These are phyloP conservation scores for Schwanniomyces yamadae DNA, from an alignment of 805 yeast genomes.

Conservation along the genomic window DNA sequence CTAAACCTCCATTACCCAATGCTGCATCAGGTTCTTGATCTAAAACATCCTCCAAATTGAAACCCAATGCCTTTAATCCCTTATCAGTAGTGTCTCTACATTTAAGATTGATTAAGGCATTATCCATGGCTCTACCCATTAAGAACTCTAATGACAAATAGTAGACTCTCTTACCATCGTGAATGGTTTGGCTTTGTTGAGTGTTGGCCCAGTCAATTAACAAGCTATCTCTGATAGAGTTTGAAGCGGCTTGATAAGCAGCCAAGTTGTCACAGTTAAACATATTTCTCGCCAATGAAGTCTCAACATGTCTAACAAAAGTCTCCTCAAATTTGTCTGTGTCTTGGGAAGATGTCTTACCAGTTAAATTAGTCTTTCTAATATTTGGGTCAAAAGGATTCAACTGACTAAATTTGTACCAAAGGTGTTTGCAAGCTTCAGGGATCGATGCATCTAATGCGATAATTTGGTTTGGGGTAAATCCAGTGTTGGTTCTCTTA, in stretches of 20 bases:
- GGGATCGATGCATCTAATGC: constrained; percentile 83
- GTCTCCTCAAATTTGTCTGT: constrained; percentile 61
- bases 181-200: constrained; percentile 82
- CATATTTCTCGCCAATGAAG: constrained; percentile 85
- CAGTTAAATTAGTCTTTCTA: constrained; percentile 35
- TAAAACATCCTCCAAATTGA: constrained; percentile 80
- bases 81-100: constrained; percentile 55
- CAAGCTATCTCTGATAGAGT: constrained; percentile 73
- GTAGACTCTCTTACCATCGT: constrained; percentile 82
- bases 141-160: constrained; percentile 84
- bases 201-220: constrained; percentile 90
- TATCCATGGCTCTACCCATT: constrained; percentile 95
- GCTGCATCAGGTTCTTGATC: constrained; percentile 93
- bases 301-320: constrained; percentile 85
- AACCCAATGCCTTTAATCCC: constrained; percentile 67
- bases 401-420: constrained; percentile 68
- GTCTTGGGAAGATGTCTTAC: constrained; percentile 14
- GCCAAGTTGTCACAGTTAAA: constrained; percentile 91
- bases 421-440: constrained; percentile 66
- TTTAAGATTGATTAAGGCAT: constrained; percentile 81
- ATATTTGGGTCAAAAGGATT: constrained; percentile 19
- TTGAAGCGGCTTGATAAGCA: constrained; percentile 87
- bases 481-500: constrained; percentile 82
- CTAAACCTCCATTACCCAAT: constrained; percentile 92
- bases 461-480: constrained; percentile 85